phyloP scores from a whole-genome alignment of 1,139 yeast species.

The Hemisphaericaspora xylofermentans region DNA sequence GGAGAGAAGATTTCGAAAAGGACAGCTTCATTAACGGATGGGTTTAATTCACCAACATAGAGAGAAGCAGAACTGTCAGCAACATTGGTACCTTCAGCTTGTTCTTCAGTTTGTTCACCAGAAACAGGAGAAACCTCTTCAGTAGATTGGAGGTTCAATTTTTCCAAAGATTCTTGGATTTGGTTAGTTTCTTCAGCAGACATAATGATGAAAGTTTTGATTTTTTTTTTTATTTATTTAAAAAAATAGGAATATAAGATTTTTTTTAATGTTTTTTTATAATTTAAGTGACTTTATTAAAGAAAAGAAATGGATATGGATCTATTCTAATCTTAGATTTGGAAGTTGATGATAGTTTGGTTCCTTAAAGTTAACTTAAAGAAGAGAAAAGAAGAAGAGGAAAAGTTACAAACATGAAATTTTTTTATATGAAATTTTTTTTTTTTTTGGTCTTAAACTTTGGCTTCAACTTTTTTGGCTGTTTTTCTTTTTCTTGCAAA shows the following conservation, averaged over 20 bases:
- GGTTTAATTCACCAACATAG: conserved; percentile 97
- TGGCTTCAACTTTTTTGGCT: background rate
- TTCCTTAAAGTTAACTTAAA: conserved; percentile 2
- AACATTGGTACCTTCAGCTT: conserved; percentile 30
- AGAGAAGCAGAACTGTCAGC: conserved; percentile 75
- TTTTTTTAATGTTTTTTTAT: conserved; percentile 9
- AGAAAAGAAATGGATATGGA: background rate
- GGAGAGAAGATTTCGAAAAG: conserved; percentile 93
- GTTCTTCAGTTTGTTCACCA: conserved; percentile 24
- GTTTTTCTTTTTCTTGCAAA: background rate
- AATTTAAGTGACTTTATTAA: conserved; percentile 6
- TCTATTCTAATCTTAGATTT: background rate
- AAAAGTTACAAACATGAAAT: conserved; percentile 1
- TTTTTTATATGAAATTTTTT: background rate
- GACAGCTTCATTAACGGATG: conserved; percentile 89
- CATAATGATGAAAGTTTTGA: conserved; percentile 30
- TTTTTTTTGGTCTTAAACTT: background rate
- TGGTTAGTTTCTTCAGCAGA: conserved; percentile 52
- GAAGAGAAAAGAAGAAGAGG: background rate
- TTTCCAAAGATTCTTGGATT: conserved; percentile 57
- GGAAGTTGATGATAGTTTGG: conserved; percentile 1
- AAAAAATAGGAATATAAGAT: too few relatives aligned
- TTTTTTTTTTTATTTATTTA: conserved; percentile 5
- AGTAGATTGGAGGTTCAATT: conserved; percentile 44
- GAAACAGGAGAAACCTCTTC: conserved; percentile 17